Percentiles rank a stretch among this genome's conserved stretches.
Conservation (phyloP, 352 stramenopile genomes). For the Peronosclerospora sorghi region DNA sequence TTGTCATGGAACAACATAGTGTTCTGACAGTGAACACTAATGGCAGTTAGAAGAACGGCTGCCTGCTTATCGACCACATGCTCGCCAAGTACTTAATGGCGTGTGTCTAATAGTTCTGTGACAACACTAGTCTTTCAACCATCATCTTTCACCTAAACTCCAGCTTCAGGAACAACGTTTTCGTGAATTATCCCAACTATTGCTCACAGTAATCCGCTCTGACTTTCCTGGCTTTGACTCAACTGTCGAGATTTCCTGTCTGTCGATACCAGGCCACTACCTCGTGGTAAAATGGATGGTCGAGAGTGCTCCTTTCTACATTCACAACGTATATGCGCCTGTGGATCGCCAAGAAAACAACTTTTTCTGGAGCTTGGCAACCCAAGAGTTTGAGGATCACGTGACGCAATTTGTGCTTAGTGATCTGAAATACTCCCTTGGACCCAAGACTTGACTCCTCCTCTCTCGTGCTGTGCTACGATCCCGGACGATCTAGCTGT, state of each 20-base stretch:
- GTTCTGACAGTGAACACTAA: not conserved
- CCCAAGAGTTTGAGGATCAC: not conserved
- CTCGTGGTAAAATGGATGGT: not conserved
- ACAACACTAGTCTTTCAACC: not conserved
- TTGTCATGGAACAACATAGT: constrained; percentile 1
- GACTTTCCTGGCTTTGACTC: not conserved
- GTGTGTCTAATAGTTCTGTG: not conserved
- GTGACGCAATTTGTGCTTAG: not conserved
- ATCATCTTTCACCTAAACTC: not conserved
- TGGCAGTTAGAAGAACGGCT: not conserved
- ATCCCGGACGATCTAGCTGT: not conserved
- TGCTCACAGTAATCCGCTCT: not conserved
- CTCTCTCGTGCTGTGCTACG: not conserved
- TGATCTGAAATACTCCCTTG: not conserved
- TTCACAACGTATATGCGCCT: not conserved
- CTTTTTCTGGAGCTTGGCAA: not conserved
- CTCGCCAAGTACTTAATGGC: not conserved
- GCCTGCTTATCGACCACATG: not conserved
- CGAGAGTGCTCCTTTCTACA: not conserved
- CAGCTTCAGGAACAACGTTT: not conserved
- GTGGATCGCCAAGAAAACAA: not conserved
- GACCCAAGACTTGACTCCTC: not conserved
- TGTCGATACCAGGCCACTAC: not conserved
- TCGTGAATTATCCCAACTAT: not conserved
- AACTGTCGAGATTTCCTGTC: not conserved